phyloP scores from a whole-genome alignment of 75 land plant species.

The Isoetes taiwanensis region DNA sequence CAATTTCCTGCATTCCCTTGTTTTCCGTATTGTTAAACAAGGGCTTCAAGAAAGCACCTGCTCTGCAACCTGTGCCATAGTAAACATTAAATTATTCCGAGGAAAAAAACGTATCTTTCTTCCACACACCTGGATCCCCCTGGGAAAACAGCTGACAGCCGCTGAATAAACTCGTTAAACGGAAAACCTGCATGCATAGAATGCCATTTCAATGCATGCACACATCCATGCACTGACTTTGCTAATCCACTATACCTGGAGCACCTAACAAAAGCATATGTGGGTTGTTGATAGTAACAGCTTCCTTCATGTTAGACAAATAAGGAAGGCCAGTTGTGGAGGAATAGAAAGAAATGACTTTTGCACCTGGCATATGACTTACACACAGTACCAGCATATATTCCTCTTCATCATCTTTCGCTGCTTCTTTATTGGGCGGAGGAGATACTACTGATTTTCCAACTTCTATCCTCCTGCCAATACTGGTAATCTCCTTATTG shows the following conservation, averaged over 20 bases:
- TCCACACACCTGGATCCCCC: slow-evolving; percentile 9
- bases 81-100: neutral
- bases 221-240: neutral
- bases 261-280: slow-evolving; percentile 19
- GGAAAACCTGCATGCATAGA: slow-evolving; percentile 4
- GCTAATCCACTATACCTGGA: slow-evolving; percentile 8
- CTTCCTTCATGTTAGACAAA: slow-evolving; percentile 13
- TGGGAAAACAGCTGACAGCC: slow-evolving; percentile 12
- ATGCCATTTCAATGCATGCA: neutral
- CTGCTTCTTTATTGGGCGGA: too few species aligned
- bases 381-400: slow-evolving; percentile 13
- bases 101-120: neutral
- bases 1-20: neutral
- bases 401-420: neutral
- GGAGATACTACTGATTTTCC: too few species aligned
- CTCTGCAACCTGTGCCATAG: slow-evolving; percentile 13
- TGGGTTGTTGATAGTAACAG: slow-evolving; percentile 13
- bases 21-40: neutral
- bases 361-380: slow-evolving; percentile 14
- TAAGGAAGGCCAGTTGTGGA: slow-evolving; percentile 13
- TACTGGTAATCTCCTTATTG: too few species aligned
- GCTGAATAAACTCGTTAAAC: slow-evolving; percentile 8
- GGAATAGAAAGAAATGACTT: slow-evolving; percentile 8
- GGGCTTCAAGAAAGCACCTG: slow-evolving; percentile 15
- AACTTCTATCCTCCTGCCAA: too few species aligned